Evolutionary conservation across 1,284 basidiomycete genomes (phyloP).

Genomic region (Heterobasidion occidentale): DNA sequence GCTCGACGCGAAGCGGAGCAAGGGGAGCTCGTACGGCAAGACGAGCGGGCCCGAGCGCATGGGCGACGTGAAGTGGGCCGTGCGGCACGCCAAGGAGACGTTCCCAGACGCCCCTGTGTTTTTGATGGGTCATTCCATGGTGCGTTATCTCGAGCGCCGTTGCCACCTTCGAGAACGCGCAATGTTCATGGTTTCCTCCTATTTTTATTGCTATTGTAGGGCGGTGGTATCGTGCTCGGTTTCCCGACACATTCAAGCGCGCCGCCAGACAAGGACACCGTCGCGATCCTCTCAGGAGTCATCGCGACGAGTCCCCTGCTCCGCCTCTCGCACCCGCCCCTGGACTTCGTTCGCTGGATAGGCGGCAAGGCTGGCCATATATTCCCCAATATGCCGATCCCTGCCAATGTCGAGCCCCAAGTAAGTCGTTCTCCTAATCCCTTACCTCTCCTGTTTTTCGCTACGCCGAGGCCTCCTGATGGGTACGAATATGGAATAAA

Average conservation of each 20-base stretch:
- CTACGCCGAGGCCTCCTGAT: not conserved
- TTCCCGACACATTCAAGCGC: constrained; percentile 41
- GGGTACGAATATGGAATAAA: not conserved
- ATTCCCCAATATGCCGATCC: constrained; percentile 48
- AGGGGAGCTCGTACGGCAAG: constrained; percentile 52
- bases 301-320: constrained; percentile 68
- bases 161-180: not conserved
- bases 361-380: constrained; percentile 42
- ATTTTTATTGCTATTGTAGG: constrained; percentile 23
- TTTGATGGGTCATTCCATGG: constrained; percentile 83
- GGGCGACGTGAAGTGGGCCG: constrained; percentile 62
- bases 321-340: constrained; percentile 49
- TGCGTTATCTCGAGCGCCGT: constrained; percentile 20
- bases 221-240: constrained; percentile 57
- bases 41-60: constrained; percentile 66
- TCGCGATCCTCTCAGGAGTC: constrained; percentile 51
- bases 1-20: constrained; percentile 40
- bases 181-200: not conserved
- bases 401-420: constrained; percentile 48
- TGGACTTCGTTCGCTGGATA: constrained; percentile 41
- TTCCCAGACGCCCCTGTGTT: constrained; percentile 52
- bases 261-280: constrained; percentile 28
- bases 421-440: constrained; percentile 31
- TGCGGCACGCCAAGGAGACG: constrained; percentile 41
- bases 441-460: not conserved